Conservation (phyloP, 2,329 filamentous ascomycete genomes). For the Trichophyton verrucosum region DNA sequence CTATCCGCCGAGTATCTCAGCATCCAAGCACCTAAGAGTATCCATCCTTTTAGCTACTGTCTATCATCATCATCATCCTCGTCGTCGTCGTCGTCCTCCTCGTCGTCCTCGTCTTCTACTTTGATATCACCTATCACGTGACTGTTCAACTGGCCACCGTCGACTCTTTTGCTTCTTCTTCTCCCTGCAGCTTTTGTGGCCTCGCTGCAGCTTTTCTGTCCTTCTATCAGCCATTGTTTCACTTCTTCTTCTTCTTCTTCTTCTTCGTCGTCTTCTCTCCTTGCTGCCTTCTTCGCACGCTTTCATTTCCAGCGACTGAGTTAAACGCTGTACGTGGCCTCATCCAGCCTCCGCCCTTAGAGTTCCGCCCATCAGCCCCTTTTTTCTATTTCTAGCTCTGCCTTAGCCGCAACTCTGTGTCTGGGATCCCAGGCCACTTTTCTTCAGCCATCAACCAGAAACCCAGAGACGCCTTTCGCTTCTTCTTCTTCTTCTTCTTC, state of each 20-base stretch:
- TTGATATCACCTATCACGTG: too few relatives aligned
- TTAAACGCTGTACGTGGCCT: slow-evolving; percentile 1
- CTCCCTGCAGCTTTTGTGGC: not conserved
- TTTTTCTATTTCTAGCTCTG: not conserved
- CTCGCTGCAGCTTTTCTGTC: not conserved
- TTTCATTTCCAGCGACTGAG: not conserved
- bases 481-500: not conserved
- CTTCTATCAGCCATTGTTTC: not conserved
- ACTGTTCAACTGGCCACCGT: not conserved
- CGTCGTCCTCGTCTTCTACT: too few relatives aligned
- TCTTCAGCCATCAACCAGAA: not conserved
- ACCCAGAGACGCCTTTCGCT: not conserved
- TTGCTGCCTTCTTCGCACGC: not conserved
- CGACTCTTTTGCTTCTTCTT: not conserved
- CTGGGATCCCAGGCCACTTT: not conserved
- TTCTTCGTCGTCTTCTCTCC: not conserved
- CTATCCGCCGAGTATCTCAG: too few relatives aligned
- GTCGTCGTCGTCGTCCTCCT: too few relatives aligned
- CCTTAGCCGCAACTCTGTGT: not conserved
- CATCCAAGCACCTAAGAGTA: too few relatives aligned
- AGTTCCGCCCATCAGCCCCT: slow-evolving; percentile 1
- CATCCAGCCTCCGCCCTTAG: not conserved
- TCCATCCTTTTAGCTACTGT: too few relatives aligned
- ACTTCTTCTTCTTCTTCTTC: not conserved
- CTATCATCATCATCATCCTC: too few relatives aligned